These are phyloP conservation scores for Blastobotrys aristatus DNA, from an alignment of 1,139 yeast genomes.

Conservation along the genomic window DNA sequence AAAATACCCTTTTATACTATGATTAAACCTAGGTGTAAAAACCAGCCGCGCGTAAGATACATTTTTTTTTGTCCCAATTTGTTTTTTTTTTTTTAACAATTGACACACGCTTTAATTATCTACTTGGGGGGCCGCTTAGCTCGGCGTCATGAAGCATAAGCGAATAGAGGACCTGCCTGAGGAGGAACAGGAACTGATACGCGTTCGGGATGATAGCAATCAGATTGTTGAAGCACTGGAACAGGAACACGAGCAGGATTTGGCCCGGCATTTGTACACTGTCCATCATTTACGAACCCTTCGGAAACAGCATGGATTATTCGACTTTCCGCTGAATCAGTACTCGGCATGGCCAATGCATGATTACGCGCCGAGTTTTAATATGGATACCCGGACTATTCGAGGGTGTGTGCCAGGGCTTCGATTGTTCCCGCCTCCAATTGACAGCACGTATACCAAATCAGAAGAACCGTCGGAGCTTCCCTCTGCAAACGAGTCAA, in stretches of 20 bases:
- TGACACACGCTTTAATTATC: no score
- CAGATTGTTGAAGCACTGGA: slow-evolving; percentile 24
- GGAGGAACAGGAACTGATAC: no score
- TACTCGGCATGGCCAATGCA: slow-evolving; percentile 14
- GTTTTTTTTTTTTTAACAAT: background rate
- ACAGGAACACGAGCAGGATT: slow-evolving; percentile 23
- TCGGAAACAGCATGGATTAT: background rate
- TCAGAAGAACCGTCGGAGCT: background rate
- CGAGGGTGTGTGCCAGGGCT: no score
- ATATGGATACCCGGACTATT: background rate
- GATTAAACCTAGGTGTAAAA: no score
- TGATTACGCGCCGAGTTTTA: background rate
- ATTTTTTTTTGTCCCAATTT: background rate
- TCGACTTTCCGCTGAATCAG: slow-evolving; percentile 7
- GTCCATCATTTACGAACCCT: slow-evolving; percentile 21
- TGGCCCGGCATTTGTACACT: slow-evolving; percentile 30
- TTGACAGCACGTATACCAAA: background rate
- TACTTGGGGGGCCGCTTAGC: no score
- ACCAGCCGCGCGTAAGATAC: no score
- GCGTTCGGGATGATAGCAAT: no score
- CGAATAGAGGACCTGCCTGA: no score
- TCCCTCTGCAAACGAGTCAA: background rate
- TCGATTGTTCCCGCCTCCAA: background rate
- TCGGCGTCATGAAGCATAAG: no score
- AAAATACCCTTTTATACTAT: no score